These are phyloP conservation scores for Dendrobium catenatum DNA, from an alignment of 106 monocot species.

Conservation along the genomic window DNA sequence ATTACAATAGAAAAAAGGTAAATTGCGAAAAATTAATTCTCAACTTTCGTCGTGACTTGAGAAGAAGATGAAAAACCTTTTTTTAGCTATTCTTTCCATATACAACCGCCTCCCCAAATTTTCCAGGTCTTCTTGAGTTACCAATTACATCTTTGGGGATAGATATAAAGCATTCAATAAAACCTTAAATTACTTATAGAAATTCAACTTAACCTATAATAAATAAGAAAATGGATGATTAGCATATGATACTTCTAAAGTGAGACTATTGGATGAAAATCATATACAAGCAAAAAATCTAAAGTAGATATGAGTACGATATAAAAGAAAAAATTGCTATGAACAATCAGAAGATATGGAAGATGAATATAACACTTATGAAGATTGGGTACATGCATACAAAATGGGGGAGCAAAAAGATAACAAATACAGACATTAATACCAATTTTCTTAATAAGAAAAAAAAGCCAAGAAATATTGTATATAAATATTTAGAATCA, in stretches of 20 bases:
- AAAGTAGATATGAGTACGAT: background rate
- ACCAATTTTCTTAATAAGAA: background rate
- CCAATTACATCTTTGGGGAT: constrained; percentile 29
- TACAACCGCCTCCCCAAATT: constrained; percentile 56
- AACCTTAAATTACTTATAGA: background rate
- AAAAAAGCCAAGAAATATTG: background rate
- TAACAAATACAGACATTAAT: background rate
- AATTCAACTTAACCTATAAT: background rate
- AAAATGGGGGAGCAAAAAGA: background rate
- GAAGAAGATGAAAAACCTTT: too few species aligned
- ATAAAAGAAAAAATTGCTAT: background rate
- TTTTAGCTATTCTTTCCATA: constrained; percentile 11
- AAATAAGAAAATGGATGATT: background rate
- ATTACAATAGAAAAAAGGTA: too few species aligned
- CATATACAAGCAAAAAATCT: background rate
- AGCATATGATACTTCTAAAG: background rate
- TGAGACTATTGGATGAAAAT: background rate
- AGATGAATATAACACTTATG: background rate
- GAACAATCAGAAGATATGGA: background rate
- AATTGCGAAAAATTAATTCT: too few species aligned
- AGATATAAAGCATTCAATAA: constrained; percentile 70
- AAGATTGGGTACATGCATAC: background rate
- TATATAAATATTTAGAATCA: background rate
- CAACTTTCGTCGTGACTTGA: too few species aligned
- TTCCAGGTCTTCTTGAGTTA: constrained; percentile 30